Conservation (phyloP, 2,329 filamentous ascomycete genomes). For the Cryphonectria carpinicola region DNA sequence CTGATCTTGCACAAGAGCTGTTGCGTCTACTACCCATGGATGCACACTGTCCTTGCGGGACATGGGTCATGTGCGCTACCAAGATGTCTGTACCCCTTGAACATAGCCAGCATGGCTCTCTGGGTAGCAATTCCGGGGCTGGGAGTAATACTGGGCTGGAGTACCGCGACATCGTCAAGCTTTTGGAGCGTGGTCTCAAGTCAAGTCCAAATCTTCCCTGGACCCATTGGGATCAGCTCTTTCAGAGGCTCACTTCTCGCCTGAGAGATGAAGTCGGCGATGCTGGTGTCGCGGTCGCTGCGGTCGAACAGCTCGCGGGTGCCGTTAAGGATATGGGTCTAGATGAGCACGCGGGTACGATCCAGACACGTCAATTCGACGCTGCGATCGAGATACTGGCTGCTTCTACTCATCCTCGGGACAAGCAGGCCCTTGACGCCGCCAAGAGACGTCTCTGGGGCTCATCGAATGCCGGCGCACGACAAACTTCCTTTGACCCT, state of each 20-base stretch:
- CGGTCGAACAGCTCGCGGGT: conserved; percentile 74
- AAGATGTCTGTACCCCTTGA: conserved; percentile 50
- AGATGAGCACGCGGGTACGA: conserved; percentile 28
- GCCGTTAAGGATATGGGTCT: conserved; percentile 46
- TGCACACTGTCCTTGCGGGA: conserved; percentile 49
- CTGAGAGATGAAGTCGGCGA: conserved; percentile 69
- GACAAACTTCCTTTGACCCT: conserved; percentile 57
- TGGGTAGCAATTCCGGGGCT: conserved; percentile 43
- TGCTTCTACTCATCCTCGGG: conserved; percentile 58
- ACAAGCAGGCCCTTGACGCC: conserved; percentile 66
- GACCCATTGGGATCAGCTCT: conserved; percentile 57
- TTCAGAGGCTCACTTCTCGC: conserved; percentile 58
- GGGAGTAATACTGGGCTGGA: conserved; percentile 64
- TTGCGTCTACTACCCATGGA: conserved; percentile 53
- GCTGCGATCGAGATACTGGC: conserved; percentile 50
- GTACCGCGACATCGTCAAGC: conserved; percentile 69
- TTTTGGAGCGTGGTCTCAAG: conserved; percentile 66
- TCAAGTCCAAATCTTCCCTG: conserved; percentile 53
- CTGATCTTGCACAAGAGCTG: conserved; percentile 55
- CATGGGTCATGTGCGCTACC: conserved; percentile 56
- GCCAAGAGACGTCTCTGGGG: conserved; percentile 71
- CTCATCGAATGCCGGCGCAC: conserved; percentile 46
- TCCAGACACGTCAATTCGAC: conserved; percentile 38
- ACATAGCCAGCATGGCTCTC: conserved; percentile 42
- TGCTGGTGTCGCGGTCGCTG: conserved; percentile 64